Evolutionary conservation across 176 grass and related monocot species (phyloP), one percentile per base, ranked within the genome.

Genomic region (Aegilops tauschii): DNA sequence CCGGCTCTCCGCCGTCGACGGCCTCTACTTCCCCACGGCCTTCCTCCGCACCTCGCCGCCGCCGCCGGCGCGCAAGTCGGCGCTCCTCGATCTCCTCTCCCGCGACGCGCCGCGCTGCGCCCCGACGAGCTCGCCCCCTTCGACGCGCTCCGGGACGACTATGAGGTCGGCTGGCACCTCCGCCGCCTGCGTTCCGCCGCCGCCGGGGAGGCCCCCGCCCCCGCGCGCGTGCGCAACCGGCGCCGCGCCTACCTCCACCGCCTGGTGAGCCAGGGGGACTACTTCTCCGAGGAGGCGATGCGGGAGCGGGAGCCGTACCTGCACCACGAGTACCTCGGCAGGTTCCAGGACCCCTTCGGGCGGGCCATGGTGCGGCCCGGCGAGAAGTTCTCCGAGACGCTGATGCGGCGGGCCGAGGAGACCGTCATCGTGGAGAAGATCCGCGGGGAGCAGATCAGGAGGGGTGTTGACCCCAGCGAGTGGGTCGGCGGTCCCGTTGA

Each of bases 211-310:
- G 71, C 54, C 9, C 86, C 70, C 0, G 23, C 52, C 62, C 81
- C 84, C 12, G 67, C 88, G 29, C 83, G 82, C 36, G 91, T 98
- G 20, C 90, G 91, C 32, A 98, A 95, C 75, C 87, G 96, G 5
- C 89, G 96, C 9, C 91, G 93, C 86, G 93, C 96, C 0, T 98
- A 91, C 82, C 91, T 98, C 74, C 86, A 95, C 29, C 83, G 71
- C 78, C 82, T 98, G 12, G 77, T 95, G 52, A 62, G 71, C 56
- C 81, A 73, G 32, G 96, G 93, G 64, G 96, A 94, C 2, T 95
- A 98, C 81, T 98, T 98, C 88, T 98, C 96, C 31, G 96, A 98
- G 74, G 96, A 95, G 14, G 89, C 93, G 9, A 98, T 98, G 96
- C 66, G 96, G 78, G 96, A 98, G 86, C 91, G 93, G 78, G 91